Conservation (phyloP, 2,329 filamentous ascomycete species). For the Neurospora sp. region DNA sequence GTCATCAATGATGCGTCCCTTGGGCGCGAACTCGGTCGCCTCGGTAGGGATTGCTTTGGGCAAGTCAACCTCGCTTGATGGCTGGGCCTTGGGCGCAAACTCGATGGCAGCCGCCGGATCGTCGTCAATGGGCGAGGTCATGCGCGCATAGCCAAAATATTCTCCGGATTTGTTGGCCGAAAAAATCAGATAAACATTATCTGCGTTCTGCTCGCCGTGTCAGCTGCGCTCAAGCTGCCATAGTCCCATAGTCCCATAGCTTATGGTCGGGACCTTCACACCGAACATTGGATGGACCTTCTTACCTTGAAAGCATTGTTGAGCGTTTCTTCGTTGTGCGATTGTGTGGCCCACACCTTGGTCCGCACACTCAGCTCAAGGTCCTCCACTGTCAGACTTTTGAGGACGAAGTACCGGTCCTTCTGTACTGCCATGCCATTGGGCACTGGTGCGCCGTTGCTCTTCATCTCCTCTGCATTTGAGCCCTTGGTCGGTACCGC, state of each 20-base stretch:
- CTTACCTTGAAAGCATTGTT: conserved; percentile 75
- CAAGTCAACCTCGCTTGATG: conserved; percentile 50
- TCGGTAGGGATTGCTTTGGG: conserved; percentile 73
- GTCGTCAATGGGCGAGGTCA: conserved; percentile 74
- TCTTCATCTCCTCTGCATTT: conserved; percentile 1
- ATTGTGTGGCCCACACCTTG: conserved; percentile 87
- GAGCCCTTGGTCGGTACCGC: not conserved
- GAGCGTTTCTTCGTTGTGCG: conserved; percentile 77
- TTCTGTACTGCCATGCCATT: conserved; percentile 24
- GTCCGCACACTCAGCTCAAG: conserved; percentile 80
- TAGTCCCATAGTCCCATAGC: not conserved
- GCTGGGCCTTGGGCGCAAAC: conserved; percentile 56
- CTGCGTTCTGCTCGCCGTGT: conserved; percentile 45
- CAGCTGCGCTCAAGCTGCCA: not conserved
- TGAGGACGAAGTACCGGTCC: conserved; percentile 84
- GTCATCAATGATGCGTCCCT: conserved; percentile 83
- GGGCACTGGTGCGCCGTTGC: conserved; percentile 10
- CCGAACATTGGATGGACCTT: conserved; percentile 1
- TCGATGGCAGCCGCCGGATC: conserved; percentile 61
- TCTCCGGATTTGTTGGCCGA: conserved; percentile 97
- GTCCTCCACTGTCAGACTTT: conserved; percentile 85
- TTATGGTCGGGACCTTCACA: not conserved
- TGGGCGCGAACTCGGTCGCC: conserved; percentile 67
- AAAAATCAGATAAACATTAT: conserved; percentile 86
- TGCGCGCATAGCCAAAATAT: conserved; percentile 90